These are phyloP conservation scores for Umbelopsis ramanniana DNA, from an alignment of 192 early-diverging fungal species.

Conservation along the genomic window DNA sequence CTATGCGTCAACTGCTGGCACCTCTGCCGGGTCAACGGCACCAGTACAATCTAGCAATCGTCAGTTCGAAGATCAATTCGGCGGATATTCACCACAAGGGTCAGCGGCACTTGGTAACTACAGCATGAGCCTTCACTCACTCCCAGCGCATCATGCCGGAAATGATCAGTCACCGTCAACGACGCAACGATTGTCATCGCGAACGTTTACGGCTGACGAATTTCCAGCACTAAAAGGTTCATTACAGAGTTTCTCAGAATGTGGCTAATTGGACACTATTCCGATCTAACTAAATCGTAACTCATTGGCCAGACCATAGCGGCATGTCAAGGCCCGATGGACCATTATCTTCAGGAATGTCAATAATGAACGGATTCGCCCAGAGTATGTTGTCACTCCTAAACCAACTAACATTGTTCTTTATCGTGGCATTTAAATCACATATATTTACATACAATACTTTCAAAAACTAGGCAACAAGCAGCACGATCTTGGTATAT, in stretches of 20 bases:
- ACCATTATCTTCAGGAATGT: conserved; percentile 15
- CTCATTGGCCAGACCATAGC: conserved; percentile 28
- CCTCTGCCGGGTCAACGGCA: conserved; percentile 12
- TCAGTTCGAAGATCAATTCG: conserved; percentile 15
- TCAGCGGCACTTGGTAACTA: conserved; percentile 10
- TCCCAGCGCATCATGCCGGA: conserved; percentile 21
- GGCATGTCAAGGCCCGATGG: conserved; percentile 18
- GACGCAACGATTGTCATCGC: conserved; percentile 22
- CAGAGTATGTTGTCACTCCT: neutral
- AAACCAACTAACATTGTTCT: neutral
- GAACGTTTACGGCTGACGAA: conserved; percentile 41
- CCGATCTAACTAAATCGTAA: conserved; percentile 19
- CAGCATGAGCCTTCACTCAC: conserved; percentile 7
- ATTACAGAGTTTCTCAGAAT: conserved; percentile 20
- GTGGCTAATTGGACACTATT: conserved; percentile 4
- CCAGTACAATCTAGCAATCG: conserved; percentile 10
- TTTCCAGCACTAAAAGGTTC: conserved; percentile 40
- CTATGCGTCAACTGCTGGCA: conserved; percentile 42
- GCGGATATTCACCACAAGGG: conserved; percentile 16
- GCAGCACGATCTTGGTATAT: conserved; percentile 17
- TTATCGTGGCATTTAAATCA: neutral
- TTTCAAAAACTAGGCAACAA: neutral
- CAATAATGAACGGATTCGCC: conserved; percentile 19
- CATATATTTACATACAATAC: neutral
- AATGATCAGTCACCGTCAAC: conserved; percentile 20